These are phyloP conservation scores for Cladorrhinum sp. DNA, from an alignment of 2,329 filamentous ascomycete genomes.

Conservation along the genomic window DNA sequence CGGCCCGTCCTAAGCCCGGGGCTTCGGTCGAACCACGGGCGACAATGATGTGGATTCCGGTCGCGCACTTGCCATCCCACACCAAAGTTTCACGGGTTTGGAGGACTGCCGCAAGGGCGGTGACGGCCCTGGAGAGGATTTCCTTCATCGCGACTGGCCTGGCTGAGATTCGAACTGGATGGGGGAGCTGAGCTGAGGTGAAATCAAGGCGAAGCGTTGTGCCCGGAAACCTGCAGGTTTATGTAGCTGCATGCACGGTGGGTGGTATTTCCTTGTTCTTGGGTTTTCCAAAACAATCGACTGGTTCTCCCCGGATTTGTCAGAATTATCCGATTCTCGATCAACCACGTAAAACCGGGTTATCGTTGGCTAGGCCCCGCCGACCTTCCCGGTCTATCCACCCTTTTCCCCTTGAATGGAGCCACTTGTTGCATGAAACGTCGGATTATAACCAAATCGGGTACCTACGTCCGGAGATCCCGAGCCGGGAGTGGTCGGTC, in stretches of 20 bases:
- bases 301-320: no score
- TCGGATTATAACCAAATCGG: neutral
- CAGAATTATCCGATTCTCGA: no score
- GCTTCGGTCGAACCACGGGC: slow-evolving; percentile 26
- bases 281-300: no score
- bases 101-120: neutral
- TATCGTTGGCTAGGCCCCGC: no score
- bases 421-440: neutral
- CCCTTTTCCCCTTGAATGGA: neutral
- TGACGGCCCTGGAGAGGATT: neutral
- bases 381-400: no score
- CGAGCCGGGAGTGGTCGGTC: no score
- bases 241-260: no score
- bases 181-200: neutral
- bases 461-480: neutral
- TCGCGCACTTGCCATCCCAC: slow-evolving; percentile 17
- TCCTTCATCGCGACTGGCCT: neutral
- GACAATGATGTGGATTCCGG: slow-evolving; percentile 28
- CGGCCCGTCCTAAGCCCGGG: slow-evolving; percentile 24
- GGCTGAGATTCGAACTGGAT: neutral
- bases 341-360: no score
- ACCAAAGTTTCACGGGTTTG: neutral
- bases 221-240: no score
- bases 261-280: no score
- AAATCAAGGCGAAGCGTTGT: neutral